Percentiles rank a stretch among this genome's conserved stretches.
These are phyloP conservation scores for Phytophthora constricta DNA, from an alignment of 352 stramenopile species.

Conservation along the genomic window DNA sequence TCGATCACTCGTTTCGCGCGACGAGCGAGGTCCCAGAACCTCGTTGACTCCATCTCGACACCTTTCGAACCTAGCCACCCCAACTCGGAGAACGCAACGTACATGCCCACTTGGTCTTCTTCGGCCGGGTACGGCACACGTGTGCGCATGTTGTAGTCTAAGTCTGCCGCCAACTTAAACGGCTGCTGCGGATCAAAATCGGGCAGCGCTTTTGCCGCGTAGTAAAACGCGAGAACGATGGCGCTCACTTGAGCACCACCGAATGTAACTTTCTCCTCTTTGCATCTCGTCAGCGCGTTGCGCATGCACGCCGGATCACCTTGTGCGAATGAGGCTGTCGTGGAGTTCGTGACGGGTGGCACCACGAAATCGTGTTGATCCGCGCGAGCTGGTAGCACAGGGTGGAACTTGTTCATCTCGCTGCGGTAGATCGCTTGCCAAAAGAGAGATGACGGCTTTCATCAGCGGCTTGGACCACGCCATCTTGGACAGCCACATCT, in stretches of 20 bases:
- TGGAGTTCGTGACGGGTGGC: conserved; percentile 29
- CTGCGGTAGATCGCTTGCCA: conserved; percentile 23
- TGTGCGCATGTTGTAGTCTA: conserved; percentile 57
- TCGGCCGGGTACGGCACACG: conserved; percentile 37
- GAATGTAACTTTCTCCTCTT: conserved; percentile 42
- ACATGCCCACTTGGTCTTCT: conserved; percentile 40
- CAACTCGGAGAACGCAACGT: conserved; percentile 29
- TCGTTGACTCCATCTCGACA: conserved; percentile 28
- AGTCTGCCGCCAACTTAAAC: conserved; percentile 42
- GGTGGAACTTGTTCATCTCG: conserved; percentile 23
- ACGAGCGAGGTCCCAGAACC: conserved; percentile 59
- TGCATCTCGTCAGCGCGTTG: conserved; percentile 35
- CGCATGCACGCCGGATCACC: conserved; percentile 30
- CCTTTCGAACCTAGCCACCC: conserved; percentile 25
- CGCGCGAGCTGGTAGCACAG: conserved; percentile 21
- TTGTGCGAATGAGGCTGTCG: conserved; percentile 33
- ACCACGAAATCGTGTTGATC: conserved; percentile 39
- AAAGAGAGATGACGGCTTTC: conserved; percentile 25
- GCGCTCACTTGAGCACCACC: conserved; percentile 36
- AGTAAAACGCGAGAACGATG: conserved; percentile 33
- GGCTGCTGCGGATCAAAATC: conserved; percentile 24
- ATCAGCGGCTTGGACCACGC: conserved; percentile 25
- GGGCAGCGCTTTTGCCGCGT: conserved; percentile 14
- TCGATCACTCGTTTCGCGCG: conserved; percentile 35
- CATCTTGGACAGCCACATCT: conserved; percentile 34